Percentiles rank a stretch among this genome's conserved stretches.
phyloP scores from a whole-genome alignment of 208 protist species.

The Acanthamoeba lenticulata region DNA sequence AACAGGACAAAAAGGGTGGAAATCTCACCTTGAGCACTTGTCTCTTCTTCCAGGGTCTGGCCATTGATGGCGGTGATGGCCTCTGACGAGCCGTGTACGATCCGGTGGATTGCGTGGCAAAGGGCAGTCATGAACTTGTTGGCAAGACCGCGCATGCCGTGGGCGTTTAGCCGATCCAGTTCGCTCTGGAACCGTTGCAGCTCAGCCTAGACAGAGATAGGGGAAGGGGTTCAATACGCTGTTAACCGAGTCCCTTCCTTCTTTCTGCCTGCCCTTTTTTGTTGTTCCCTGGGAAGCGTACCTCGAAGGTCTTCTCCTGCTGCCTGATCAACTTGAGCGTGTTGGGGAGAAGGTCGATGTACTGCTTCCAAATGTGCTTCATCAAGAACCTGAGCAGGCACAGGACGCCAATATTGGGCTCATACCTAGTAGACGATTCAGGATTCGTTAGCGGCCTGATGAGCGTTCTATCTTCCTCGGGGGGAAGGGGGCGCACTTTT shows the following conservation, averaged over 20 bases:
- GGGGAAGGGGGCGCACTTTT: background rate
- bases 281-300: no score
- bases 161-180: background rate
- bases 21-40: background rate
- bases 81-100: constrained; percentile 26
- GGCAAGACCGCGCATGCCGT: constrained; percentile 30
- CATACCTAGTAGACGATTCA: background rate
- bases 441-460: background rate
- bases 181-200: background rate
- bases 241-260: background rate
- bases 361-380: constrained; percentile 58
- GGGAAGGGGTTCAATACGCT: no score
- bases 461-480: no score
- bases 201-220: no score
- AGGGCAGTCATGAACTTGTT: background rate
- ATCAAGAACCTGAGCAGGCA: constrained; percentile 12
- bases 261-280: no score
- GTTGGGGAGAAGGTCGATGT: background rate
- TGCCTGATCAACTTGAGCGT: background rate
- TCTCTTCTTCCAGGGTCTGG: constrained; percentile 33
- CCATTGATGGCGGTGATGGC: background rate
- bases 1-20: no score
- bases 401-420: constrained; percentile 17
- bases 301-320: background rate
- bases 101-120: background rate